Evolutionary conservation across 179 eudicot genomes (phyloP).

Genomic region (Nepenthes alata): DNA sequence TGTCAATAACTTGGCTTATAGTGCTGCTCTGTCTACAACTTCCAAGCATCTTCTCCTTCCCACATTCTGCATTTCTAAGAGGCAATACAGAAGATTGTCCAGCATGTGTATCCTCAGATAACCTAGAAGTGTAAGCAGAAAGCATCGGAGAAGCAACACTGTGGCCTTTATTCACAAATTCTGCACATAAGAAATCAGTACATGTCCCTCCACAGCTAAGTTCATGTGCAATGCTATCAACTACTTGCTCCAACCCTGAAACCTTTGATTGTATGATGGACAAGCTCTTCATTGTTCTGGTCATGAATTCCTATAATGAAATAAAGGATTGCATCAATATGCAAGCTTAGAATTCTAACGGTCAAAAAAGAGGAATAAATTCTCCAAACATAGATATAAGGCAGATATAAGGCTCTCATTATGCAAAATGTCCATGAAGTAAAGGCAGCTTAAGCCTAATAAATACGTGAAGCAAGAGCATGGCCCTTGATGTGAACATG

Average conservation of each 20-base stretch:
- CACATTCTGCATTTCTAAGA: constrained; percentile 19
- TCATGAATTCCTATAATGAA: constrained; percentile 42
- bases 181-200: constrained; percentile 25
- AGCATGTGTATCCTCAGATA: constrained; percentile 36
- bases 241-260: constrained; percentile 51
- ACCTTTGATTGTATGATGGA: constrained; percentile 63
- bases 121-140: constrained; percentile 52
- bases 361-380: background rate
- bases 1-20: constrained; percentile 17
- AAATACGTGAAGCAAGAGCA: too few relatives aligned
- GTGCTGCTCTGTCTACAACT: constrained; percentile 31
- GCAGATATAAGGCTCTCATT: too few relatives aligned
- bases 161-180: constrained; percentile 29
- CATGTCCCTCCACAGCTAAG: constrained; percentile 31
- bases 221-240: constrained; percentile 46
- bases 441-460: too few relatives aligned
- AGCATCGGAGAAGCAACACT: constrained; percentile 46
- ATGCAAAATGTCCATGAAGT: too few relatives aligned
- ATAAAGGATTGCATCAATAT: background rate
- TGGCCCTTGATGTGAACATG: too few relatives aligned
- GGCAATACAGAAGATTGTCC: constrained; percentile 26
- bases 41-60: constrained; percentile 31
- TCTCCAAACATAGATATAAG: too few relatives aligned
- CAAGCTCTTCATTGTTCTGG: constrained; percentile 45
- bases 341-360: background rate